These are phyloP conservation scores for Gremmenia infestans DNA, from an alignment of 2,329 filamentous ascomycete genomes.

Conservation along the genomic window DNA sequence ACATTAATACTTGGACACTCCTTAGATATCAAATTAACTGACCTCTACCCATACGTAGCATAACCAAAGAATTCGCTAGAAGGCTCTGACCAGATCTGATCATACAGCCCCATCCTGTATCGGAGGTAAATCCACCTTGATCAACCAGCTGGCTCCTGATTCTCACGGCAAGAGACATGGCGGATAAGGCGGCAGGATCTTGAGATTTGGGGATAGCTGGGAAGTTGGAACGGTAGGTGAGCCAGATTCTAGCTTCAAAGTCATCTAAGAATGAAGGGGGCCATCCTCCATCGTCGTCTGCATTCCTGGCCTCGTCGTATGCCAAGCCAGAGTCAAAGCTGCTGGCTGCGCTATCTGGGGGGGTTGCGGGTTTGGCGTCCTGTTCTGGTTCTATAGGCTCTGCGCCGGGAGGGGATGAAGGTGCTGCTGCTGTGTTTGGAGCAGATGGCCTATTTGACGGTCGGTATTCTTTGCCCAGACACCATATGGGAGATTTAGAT, in stretches of 20 bases:
- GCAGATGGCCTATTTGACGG: slow-evolving; percentile 9
- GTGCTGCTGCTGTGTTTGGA: slow-evolving; percentile 2
- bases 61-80: slow-evolving; percentile 76
- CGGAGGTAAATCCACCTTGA: slow-evolving; percentile 78
- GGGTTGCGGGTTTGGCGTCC: slow-evolving; percentile 19
- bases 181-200: slow-evolving; percentile 63
- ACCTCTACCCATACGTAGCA: slow-evolving; percentile 76
- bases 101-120: slow-evolving; percentile 98
- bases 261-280: slow-evolving; percentile 82
- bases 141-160: slow-evolving; percentile 77
- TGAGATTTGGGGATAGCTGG: slow-evolving; percentile 72
- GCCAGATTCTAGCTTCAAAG: slow-evolving; percentile 90
- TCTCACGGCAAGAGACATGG: slow-evolving; percentile 78
- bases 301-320: slow-evolving; percentile 21
- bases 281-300: slow-evolving; percentile 55
- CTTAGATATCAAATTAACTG: slow-evolving; percentile 21
- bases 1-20: slow-evolving; percentile 3
- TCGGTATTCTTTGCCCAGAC: slow-evolving; percentile 60
- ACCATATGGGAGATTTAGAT: slow-evolving; percentile 73
- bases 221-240: slow-evolving; percentile 92
- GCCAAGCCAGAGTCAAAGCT: slow-evolving; percentile 26
- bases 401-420: slow-evolving; percentile 14
- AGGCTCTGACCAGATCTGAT: slow-evolving; percentile 93
- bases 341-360: slow-evolving; percentile 29
- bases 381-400: slow-evolving; percentile 3